Base-by-base conservation (phyloP, 371 early-diverging fungal genomes). In the Blakeslea trispora region DNA sequence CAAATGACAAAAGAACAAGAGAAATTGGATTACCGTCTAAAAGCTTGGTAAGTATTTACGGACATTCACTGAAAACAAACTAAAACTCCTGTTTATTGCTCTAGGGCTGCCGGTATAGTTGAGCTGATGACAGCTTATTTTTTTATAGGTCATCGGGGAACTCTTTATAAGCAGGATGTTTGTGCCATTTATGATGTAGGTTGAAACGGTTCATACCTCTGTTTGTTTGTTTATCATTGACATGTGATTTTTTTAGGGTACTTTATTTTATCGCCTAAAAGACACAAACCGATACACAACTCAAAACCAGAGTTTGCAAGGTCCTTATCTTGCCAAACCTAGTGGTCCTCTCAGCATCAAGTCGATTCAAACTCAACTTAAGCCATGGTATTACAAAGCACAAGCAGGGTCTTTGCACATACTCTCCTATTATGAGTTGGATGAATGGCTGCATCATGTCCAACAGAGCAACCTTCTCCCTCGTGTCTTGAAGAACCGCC, bases 131-230 rank as follows among this genome's bases (percentile, higher is more conserved):
- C 66, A 10, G 51, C 63, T 9, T 75, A 75, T 42, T 60, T 75
- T n/a, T 61, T 75, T 49, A 63, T 68, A 10, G 76, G 76, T 6
- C 62, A 72, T 31, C 44, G 46, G 15, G 76, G 73, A 1, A 28
- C 44, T 44, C 31, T 75, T 8, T 40, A 55, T n/a, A 62, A 60
- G 28, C 58, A 65, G 17, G 66, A 72, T 52, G 63, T 75, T 17
- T 57, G 45, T 15, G 63, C 73, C 18, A 68, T 60, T 9, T 75
- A 67, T 47, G 73, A 75, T 64, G 76, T 75, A 53, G 57, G 68
- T 51, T 37, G 37, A 13, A 13, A 13, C 14, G 11, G 5, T 32
- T 32, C 10, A 10, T 32, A 6, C 10, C 13, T 37, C 2, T 37
- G 37, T 37, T 37, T 6, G 11, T 37, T 9, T 10, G 3, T 37